Percentiles rank a stretch among this genome's conserved stretches.
Evolutionary conservation across 139 green algal species (phyloP).

Genomic region (Tetradesmus lagerheimii): DNA sequence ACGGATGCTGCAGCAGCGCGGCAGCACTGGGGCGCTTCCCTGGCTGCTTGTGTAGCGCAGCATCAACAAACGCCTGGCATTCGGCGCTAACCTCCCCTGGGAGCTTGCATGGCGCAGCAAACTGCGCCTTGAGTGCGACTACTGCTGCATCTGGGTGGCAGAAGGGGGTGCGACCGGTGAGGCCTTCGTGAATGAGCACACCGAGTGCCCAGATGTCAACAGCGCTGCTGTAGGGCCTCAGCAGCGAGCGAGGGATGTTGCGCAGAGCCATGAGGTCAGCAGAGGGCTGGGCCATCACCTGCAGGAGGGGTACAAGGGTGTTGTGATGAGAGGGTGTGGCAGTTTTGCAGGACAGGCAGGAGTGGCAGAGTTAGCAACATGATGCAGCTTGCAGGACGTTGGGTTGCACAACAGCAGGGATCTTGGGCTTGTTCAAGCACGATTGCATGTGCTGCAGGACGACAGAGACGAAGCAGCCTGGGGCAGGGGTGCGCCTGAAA

Average conservation of each 20-base stretch:
- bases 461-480: too few species aligned
- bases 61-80: slow-evolving; percentile 20
- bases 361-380: too few species aligned
- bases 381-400: too few species aligned
- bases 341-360: too few species aligned
- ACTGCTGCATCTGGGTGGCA: not conserved
- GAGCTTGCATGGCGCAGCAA: not conserved
- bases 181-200: slow-evolving; percentile 91
- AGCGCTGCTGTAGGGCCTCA: not conserved
- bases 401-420: not conserved
- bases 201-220: slow-evolving; percentile 90
- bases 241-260: slow-evolving; percentile 17
- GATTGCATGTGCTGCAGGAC: too few species aligned
- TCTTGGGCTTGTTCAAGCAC: too few species aligned
- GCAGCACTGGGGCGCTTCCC: slow-evolving; percentile 16
- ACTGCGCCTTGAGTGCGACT: slow-evolving; percentile 27
- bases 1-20: slow-evolving; percentile 24
- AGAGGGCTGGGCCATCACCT: slow-evolving; percentile 21
- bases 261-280: not conserved
- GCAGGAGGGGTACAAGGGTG: not conserved
- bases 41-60: not conserved
- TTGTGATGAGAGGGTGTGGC: not conserved
- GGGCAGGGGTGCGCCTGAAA: too few species aligned
- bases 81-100: not conserved
- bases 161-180: slow-evolving; percentile 28